Conservation (phyloP, 495 filamentous ascomycete species). For the Penicillium pancosmium region DNA sequence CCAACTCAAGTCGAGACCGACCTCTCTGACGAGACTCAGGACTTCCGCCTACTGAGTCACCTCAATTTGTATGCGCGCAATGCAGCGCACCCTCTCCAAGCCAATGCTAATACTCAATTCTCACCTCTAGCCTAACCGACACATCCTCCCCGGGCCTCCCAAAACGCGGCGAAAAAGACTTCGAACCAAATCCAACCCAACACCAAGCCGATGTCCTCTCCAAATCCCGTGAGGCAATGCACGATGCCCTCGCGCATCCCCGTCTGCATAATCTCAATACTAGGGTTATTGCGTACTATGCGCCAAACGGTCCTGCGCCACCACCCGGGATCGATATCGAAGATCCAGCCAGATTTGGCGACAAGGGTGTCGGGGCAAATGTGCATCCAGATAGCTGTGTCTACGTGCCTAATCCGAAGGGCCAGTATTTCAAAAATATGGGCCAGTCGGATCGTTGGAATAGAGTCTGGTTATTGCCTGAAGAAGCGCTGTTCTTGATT, state of each 20-base stretch:
- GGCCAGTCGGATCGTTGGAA: slow-evolving; percentile 59
- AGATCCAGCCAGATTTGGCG: slow-evolving; percentile 15
- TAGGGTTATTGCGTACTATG: slow-evolving; percentile 57
- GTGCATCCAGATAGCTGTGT: slow-evolving; percentile 45
- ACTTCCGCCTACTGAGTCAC: slow-evolving; percentile 76
- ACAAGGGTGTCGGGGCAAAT: slow-evolving; percentile 20
- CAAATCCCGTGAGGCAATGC: slow-evolving; percentile 85
- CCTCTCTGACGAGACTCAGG: slow-evolving; percentile 80
- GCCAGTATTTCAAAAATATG: slow-evolving; percentile 58
- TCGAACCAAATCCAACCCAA: slow-evolving; percentile 86
- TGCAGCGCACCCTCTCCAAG: background rate
- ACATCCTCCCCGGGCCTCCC: slow-evolving; percentile 55
- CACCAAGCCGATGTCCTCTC: slow-evolving; percentile 75
- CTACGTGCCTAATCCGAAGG: slow-evolving; percentile 48
- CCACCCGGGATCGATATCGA: slow-evolving; percentile 13
- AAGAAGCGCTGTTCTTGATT: slow-evolving; percentile 86
- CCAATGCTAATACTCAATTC: slow-evolving; percentile 11
- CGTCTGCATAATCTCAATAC: slow-evolving; percentile 63
- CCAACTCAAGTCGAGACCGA: slow-evolving; percentile 58
- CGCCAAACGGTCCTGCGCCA: slow-evolving; percentile 40
- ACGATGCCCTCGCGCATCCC: slow-evolving; percentile 76
- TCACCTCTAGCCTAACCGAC: slow-evolving; percentile 32
- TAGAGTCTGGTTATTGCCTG: slow-evolving; percentile 80
- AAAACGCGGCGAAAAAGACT: slow-evolving; percentile 91
- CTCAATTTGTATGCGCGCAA: slow-evolving; percentile 52